Base-by-base conservation (phyloP, 169 alveolate species). In the Plasmodium gaboni region DNA sequence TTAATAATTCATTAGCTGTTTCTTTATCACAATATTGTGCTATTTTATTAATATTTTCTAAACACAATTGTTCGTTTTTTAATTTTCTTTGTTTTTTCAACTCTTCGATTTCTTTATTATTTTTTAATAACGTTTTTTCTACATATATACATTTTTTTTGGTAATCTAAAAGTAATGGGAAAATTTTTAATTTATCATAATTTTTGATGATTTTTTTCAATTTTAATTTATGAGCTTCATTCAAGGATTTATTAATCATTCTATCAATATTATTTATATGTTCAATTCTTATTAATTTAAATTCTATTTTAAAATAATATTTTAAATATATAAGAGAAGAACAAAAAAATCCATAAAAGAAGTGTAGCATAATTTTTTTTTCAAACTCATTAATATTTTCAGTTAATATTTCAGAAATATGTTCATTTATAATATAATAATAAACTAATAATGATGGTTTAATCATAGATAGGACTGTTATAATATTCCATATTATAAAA, bases 11-110 rank as follows among this genome's bases (percentile, higher is more conserved):
- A 32, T 22, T 65, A 44, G 78, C 69, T 3, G 78, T 64, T 26
- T 78, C 76, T 65, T 78, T 68, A 51, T 78, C 89, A 44, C 89
- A 78, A 46, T 64, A 48, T 50, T 78, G 64, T 28, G 70, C 89
- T 50, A 78, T 65, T 64, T 78, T 32, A 28, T 10, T 26, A 48
- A 78, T 44, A 51, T 48, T 78, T 48, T 65, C 55, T 13, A 78
- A 28, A 24, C 53, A 63, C 13, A 64, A 64, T 65, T 50, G 19
- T 50, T 15, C 55, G 17, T 46, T 78, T 44, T 67, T 78, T 78
- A 78, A 42, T 78, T 50, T 64, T 59, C 57, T 44, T 65, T 48
- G 44, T 51, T 50, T 48, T 46, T 15, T n/a, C 32, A 78, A 32
- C 26, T 24, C 26, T 28, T 78, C 70, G 5, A 78, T 12, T 78